A percentile compares a stretch with the other conserved stretches of the same genome.
Conservation (phyloP, 345 rosid species). For the Camelina sativa region DNA sequence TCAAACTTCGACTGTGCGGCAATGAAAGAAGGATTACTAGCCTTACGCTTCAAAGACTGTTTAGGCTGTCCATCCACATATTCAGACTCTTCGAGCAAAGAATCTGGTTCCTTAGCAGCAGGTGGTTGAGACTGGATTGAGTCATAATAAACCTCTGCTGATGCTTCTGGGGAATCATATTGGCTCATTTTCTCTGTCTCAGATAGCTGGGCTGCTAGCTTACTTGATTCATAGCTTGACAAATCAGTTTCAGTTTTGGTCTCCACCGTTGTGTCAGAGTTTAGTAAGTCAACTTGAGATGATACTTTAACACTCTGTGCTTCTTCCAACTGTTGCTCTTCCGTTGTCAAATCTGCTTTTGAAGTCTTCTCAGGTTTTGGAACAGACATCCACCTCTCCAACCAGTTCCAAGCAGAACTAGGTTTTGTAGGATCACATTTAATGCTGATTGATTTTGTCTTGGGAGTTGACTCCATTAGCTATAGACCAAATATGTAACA, state of each 20-base stretch:
- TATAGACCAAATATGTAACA: conserved; percentile 45
- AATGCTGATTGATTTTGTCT: conserved; percentile 63
- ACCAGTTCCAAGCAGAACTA: conserved; percentile 89
- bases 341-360: conserved; percentile 38
- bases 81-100: conserved; percentile 48
- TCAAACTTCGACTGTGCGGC: conserved; percentile 79
- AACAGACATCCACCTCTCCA: conserved; percentile 94
- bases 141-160: conserved; percentile 44
- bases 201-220: conserved; percentile 37
- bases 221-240: conserved; percentile 45
- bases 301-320: conserved; percentile 39
- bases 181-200: conserved; percentile 46
- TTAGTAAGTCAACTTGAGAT: conserved; percentile 46
- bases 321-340: conserved; percentile 50
- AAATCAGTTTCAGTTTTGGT: conserved; percentile 51
- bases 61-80: conserved; percentile 58
- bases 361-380: conserved; percentile 54
- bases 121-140: conserved; percentile 44
- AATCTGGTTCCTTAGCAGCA: conserved; percentile 41
- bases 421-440: conserved; percentile 85
- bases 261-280: conserved; percentile 39
- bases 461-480: conserved; percentile 84
- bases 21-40: conserved; percentile 69
- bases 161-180: conserved; percentile 49
- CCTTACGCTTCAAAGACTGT: conserved; percentile 66